Evolutionary conservation across 2,329 filamentous ascomycete genomes (phyloP), one percentile per base, ranked within the genome.

Genomic region (Monilinia fructicola): DNA sequence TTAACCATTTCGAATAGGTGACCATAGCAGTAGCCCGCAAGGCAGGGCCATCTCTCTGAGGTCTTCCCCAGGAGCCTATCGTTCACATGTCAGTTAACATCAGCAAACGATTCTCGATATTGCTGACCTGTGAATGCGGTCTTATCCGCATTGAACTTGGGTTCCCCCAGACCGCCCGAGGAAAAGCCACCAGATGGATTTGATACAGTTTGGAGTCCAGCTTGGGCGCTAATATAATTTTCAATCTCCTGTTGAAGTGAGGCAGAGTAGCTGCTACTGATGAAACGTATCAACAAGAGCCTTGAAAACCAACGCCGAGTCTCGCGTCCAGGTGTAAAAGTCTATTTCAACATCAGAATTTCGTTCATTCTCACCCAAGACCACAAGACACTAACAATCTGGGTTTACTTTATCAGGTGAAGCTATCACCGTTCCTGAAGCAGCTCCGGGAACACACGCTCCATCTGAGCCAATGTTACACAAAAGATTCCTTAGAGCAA

Each of bases 241-340:
- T 90, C 81, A 58, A 94, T 88, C 46, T 80, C 72, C 1, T 73
- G 73, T 64, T 83, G 81, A 18, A 86, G 76, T 7, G 75, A 76
- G 1, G 78, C 73, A 66, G 83, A 78, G 28, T 82, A 90, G 60
- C 79, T 79, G 67, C 85, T 79, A n/a, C 63, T 65, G 55, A 79
- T 74, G 74, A 92, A 92, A 89, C 26, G 85, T 81, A 72, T 93
- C 90, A 11, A 90, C 80, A 21, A 93, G 78, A 31, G 81, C 80
- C 78, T 91, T 92, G 79, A 90, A 85, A 2, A 87, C 86, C 40
- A 93, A 81, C 31, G 87, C 89, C 21, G 88, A 84, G 76, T 94
- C 91, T 73, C 91, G 81, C 1, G 88, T 92, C 91, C 91, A 94
- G 0, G 89, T 92, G 74, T 87, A 93, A 74, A 84, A 93, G 77